Evolutionary conservation across 2,329 filamentous ascomycete genomes (phyloP).

Genomic region (Botrytis cinerea): DNA sequence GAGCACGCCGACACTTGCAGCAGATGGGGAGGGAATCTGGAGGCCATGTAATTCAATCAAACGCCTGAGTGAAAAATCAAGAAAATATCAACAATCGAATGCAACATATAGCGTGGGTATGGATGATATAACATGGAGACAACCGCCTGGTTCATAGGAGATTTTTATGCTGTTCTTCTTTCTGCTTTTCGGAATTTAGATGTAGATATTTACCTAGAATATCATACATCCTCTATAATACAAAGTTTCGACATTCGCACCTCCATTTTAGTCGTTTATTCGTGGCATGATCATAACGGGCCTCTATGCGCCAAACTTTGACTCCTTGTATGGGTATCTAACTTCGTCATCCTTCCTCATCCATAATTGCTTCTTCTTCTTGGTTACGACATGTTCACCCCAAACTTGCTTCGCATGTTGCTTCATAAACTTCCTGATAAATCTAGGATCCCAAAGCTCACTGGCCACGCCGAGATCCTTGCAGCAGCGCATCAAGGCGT

Average conservation of each 20-base stretch:
- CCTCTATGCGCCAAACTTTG: conserved; percentile 38
- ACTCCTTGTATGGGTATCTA: conserved; percentile 60
- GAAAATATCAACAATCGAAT: not conserved
- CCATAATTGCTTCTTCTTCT: conserved; percentile 89
- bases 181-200: not conserved
- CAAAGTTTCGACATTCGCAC: not conserved
- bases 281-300: not conserved
- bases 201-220: not conserved
- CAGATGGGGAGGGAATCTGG: not conserved
- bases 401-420: conserved; percentile 76
- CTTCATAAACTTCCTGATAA: conserved; percentile 79
- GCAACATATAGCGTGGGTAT: not conserved
- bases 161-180: conserved; percentile 5
- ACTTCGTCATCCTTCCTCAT: conserved; percentile 79
- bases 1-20: not conserved
- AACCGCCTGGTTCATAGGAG: not conserved
- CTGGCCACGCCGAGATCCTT: conserved; percentile 95
- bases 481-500: conserved; percentile 96
- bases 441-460: conserved; percentile 95
- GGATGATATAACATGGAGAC: not conserved
- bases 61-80: not conserved
- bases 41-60: not conserved
- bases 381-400: conserved; percentile 83
- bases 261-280: not conserved
- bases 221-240: conserved; percentile 16